Evolutionary conservation across 129 eudicot genomes (phyloP).

Genomic region (Pittosporum tobira): DNA sequence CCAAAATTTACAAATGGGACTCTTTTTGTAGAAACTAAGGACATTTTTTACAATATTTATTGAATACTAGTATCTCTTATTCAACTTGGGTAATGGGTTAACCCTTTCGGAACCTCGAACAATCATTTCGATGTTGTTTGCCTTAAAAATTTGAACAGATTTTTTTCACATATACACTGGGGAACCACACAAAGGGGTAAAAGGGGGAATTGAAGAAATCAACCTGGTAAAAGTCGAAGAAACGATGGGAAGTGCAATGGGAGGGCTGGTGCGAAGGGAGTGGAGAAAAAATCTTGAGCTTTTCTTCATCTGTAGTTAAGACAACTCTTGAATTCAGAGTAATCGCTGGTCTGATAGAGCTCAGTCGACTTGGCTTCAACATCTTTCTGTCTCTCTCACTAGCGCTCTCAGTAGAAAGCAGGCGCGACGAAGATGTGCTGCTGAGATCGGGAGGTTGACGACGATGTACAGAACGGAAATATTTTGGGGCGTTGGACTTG

Average conservation of each 20-base stretch:
- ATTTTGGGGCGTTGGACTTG: background rate
- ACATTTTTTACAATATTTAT: too few relatives aligned
- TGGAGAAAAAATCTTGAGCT: background rate
- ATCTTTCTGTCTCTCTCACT: constrained; percentile 21
- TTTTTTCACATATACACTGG: background rate
- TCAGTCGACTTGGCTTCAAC: constrained; percentile 44
- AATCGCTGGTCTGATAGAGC: constrained; percentile 26
- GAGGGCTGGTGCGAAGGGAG: constrained; percentile 37
- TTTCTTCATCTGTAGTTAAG: constrained; percentile 15
- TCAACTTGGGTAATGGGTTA: background rate
- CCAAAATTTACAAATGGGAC: too few relatives aligned
- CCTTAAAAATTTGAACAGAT: background rate
- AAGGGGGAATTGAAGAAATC: background rate
- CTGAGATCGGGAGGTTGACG: too few relatives aligned
- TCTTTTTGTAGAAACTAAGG: too few relatives aligned
- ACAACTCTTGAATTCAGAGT: constrained; percentile 13
- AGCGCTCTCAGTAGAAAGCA: background rate
- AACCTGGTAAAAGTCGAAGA: constrained; percentile 77
- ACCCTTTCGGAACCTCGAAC: too few relatives aligned
- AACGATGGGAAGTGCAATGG: constrained; percentile 53
- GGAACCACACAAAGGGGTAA: background rate
- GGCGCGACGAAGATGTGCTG: background rate
- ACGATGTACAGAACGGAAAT: too few relatives aligned
- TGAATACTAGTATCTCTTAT: too few relatives aligned
- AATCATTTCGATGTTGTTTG: background rate